phyloP scores from a whole-genome alignment of 2,329 filamentous ascomycete species.

The Hymenotorrendiella dingleyae region DNA sequence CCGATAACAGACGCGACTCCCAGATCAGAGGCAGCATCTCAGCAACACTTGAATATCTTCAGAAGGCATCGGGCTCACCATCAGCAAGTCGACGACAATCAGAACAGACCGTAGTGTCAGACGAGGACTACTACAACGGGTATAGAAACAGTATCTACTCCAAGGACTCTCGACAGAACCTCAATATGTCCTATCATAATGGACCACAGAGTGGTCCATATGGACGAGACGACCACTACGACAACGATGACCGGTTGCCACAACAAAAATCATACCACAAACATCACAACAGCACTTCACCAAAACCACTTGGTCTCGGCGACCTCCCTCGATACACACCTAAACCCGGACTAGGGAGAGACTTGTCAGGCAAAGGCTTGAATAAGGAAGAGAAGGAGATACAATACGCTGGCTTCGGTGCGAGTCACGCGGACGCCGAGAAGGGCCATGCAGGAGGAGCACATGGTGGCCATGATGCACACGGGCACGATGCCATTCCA shows the following conservation, averaged over 20 bases:
- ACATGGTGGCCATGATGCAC: constrained; percentile 9
- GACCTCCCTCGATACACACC: not conserved
- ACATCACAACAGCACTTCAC: not conserved
- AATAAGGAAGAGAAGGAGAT: not conserved
- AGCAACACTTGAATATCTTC: constrained; percentile 18
- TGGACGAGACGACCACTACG: not conserved
- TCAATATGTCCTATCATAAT: too few species aligned
- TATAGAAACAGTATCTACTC: too few species aligned
- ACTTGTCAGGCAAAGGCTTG: constrained; percentile 2
- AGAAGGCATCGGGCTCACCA: not conserved
- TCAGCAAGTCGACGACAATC: constrained; percentile 6
- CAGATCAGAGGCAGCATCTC: constrained; percentile 20
- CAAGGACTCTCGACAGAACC: too few species aligned
- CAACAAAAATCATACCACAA: constrained; percentile 2
- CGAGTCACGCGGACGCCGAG: not conserved
- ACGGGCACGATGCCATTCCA: not conserved
- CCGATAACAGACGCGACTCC: constrained; percentile 18
- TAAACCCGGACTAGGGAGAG: not conserved
- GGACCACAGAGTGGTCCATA: too few species aligned
- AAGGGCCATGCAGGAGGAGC: not conserved
- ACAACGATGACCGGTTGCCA: not conserved
- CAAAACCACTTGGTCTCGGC: not conserved
- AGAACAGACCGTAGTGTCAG: constrained; percentile 12
- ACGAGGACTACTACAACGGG: not conserved
- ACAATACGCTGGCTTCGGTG: not conserved